Evolutionary conservation across 2,329 filamentous ascomycete genomes (phyloP), one percentile per base, ranked within the genome.

Genomic region (Talaromyces sp.): DNA sequence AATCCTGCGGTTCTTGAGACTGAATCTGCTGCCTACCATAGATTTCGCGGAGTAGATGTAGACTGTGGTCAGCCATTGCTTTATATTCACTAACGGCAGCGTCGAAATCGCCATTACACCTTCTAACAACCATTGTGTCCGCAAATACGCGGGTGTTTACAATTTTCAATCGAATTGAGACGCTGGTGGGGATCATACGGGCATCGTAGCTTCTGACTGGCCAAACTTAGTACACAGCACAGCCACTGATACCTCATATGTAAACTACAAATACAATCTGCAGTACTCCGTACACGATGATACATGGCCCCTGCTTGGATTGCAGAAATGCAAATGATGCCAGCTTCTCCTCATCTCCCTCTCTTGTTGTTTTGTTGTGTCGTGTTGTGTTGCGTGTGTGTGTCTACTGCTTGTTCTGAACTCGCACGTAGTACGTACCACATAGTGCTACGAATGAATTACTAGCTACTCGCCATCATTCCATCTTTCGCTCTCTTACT

Each of bases 401-500:
- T 37, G 39, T 63, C 42, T 60, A 33, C 48, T 46, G 16, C 58
- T 42, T 50, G 28, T 46, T 58, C 28, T 57, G 35, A 44, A 31
- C 39, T 50, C 35, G 18, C 50, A 58, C 21, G 63, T 60, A 37
- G 44, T 48, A 54, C 39, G 46, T 52, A 44, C 35, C 23, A 55
- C 48, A 54, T 31, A 55, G 59, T n/a, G 37, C 60, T 58, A 50
- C 25, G 48, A 58, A 62, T 48, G 54, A n/a, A 18, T 37, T 57
- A 23, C 40, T 21, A 39, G 40, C 18, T 25, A 9, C 66, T 66
- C 58, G 65, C 63, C 63, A 64, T 61, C 65, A 63, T 64, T 67
- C 58, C 60, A 60, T 63, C 60, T 66, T 64, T 67, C 65, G 67
- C 62, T 44, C 61, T 66, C 68, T 66, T 63, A 68, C 65, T 64